Conservation (phyloP, 2,329 filamentous ascomycete species). For the Gremmenia infestans region DNA sequence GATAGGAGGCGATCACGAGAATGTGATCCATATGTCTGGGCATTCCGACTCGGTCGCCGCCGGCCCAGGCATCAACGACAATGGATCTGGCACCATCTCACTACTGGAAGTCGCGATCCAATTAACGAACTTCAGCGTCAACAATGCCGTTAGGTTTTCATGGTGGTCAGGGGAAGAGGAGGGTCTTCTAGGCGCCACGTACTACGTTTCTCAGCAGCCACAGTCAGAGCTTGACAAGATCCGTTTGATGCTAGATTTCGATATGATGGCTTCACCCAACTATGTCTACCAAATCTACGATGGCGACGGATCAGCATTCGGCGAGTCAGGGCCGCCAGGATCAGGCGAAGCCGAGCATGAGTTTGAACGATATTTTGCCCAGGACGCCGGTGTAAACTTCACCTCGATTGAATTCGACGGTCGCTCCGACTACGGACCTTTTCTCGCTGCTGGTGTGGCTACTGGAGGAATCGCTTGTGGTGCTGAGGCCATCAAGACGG, state of each 20-base stretch:
- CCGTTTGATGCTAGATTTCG: slow-evolving; percentile 53
- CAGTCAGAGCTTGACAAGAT: slow-evolving; percentile 54
- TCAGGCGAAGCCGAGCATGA: slow-evolving; percentile 34
- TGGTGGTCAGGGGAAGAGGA: slow-evolving; percentile 65
- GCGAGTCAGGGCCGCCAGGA: slow-evolving; percentile 66
- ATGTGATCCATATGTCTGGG: slow-evolving; percentile 59
- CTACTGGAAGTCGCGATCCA: slow-evolving; percentile 57
- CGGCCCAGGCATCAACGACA: slow-evolving; percentile 43
- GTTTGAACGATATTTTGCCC: slow-evolving; percentile 14
- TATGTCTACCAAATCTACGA: slow-evolving; percentile 64
- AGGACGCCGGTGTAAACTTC: slow-evolving; percentile 12
- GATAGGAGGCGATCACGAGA: slow-evolving; percentile 49
- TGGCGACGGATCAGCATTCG: slow-evolving; percentile 59
- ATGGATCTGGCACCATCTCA: slow-evolving; percentile 35
- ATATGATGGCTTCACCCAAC: slow-evolving; percentile 53
- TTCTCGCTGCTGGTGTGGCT: slow-evolving; percentile 66
- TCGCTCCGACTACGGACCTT: slow-evolving; percentile 72
- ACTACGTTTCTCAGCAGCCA: slow-evolving; percentile 50
- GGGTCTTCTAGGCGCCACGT: slow-evolving; percentile 56
- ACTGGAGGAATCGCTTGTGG: slow-evolving; percentile 71
- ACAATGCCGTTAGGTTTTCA: slow-evolving; percentile 60
- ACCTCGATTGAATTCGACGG: slow-evolving; percentile 55
- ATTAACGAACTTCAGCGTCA: slow-evolving; percentile 50
- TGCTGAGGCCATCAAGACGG: slow-evolving; percentile 69
- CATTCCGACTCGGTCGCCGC: slow-evolving; percentile 58